phyloP scores from a whole-genome alignment of 1,284 basidiomycete genomes.

The Macrocybe sp. region DNA sequence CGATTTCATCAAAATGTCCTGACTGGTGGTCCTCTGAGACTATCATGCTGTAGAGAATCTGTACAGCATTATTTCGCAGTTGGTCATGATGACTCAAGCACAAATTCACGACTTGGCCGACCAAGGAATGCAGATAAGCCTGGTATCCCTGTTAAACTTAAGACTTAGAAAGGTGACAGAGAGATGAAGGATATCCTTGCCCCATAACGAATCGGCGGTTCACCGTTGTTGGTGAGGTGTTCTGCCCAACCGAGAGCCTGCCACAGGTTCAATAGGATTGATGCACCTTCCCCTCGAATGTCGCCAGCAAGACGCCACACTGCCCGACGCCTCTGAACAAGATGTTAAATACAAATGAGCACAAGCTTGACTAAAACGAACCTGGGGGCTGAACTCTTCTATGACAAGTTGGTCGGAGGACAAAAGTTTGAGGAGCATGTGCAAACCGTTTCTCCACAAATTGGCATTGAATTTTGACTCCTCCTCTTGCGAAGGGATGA shows the following conservation, averaged over 20 bases:
- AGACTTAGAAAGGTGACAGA: constrained; percentile 3
- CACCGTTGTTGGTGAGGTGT: constrained; percentile 41
- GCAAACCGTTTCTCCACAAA: constrained; percentile 82
- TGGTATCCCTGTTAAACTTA: constrained; percentile 67
- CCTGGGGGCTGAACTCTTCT: constrained; percentile 92
- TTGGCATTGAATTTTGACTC: constrained; percentile 69
- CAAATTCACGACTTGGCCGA: constrained; percentile 87
- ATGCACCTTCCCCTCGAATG: constrained; percentile 87
- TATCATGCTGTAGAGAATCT: constrained; percentile 95
- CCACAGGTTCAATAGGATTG: constrained; percentile 84
- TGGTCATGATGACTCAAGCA: constrained; percentile 95
- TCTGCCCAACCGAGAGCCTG: constrained; percentile 81
- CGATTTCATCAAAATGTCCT: constrained; percentile 81
- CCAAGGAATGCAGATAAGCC: constrained; percentile 77
- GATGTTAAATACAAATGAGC: constrained; percentile 13
- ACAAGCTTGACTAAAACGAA: constrained; percentile 23
- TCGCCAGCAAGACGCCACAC: constrained; percentile 97
- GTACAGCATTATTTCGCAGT: constrained; percentile 85
- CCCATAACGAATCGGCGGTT: constrained; percentile 51
- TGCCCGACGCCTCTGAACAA: constrained; percentile 78
- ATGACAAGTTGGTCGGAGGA: constrained; percentile 91
- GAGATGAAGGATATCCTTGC: constrained; percentile 36
- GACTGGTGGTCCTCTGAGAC: constrained; percentile 85
- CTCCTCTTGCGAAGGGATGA: constrained; percentile 68
- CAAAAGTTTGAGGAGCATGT: constrained; percentile 80